Percentiles rank a stretch among this genome's conserved stretches.
Evolutionary conservation across 306 rosid genomes (phyloP).

Genomic region (Abrus precatorius): DNA sequence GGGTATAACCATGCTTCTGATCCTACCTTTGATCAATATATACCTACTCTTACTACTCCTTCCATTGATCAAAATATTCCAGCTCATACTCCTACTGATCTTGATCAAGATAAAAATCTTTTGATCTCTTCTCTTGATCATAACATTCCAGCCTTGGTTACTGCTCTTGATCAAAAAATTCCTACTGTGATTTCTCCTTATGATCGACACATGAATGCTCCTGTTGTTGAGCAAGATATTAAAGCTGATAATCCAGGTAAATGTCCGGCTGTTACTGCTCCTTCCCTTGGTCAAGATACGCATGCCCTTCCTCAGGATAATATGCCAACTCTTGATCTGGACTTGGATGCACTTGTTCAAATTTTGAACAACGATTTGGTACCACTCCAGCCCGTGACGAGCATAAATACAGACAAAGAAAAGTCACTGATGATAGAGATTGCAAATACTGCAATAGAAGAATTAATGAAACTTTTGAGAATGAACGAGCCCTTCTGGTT

Average conservation of each 20-base stretch:
- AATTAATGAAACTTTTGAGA: conserved; percentile 54
- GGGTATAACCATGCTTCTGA: no score
- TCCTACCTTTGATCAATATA: background rate
- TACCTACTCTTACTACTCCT: background rate
- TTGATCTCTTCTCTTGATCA: background rate
- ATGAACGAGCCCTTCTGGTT: conserved; percentile 72
- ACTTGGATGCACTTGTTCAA: conserved; percentile 6
- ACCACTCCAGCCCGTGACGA: background rate
- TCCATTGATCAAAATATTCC: background rate
- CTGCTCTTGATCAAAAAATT: background rate
- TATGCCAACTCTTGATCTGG: conserved; percentile 10
- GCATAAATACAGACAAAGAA: conserved; percentile 48
- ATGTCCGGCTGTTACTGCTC: background rate
- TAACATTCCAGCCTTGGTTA: background rate
- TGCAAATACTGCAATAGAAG: conserved; percentile 63
- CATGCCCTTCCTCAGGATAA: background rate
- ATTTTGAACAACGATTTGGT: background rate
- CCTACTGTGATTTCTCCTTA: background rate
- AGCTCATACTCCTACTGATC: no score
- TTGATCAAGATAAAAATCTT: background rate
- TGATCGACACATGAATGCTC: background rate
- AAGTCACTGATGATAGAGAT: conserved; percentile 52
- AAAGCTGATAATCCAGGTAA: background rate
- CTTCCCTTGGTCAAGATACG: background rate
- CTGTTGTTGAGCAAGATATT: background rate